phyloP scores from a whole-genome alignment of 805 yeast species.

The Wickerhamomyces tratensis region DNA sequence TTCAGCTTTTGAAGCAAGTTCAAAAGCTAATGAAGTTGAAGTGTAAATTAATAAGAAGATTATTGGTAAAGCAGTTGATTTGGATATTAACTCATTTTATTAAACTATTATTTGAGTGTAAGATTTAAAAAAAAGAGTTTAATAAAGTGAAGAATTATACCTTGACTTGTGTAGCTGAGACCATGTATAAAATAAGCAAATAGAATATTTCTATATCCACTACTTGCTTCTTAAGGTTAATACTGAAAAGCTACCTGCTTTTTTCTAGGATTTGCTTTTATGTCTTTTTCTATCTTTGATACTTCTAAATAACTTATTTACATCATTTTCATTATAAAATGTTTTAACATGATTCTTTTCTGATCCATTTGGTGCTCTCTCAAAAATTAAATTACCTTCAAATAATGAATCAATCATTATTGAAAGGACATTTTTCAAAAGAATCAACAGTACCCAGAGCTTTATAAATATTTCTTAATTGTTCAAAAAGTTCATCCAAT shows the following conservation, averaged over 20 bases:
- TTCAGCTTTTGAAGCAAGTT: no score
- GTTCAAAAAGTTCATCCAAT: conserved; percentile 16
- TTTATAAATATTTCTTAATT: conserved; percentile 18
- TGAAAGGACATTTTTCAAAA: conserved; percentile 17
- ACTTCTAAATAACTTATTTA: conserved; percentile 13
- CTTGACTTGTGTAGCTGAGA: no score
- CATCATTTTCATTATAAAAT: conserved; percentile 14
- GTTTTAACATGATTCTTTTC: conserved; percentile 18
- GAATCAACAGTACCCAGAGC: conserved; percentile 19
- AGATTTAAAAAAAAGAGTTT: no score
- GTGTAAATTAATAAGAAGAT: background rate
- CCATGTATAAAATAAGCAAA: no score
- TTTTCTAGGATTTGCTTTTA: conserved; percentile 29
- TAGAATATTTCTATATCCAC: no score
- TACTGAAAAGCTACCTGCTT: no score
- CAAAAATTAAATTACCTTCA: conserved; percentile 18
- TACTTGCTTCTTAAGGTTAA: no score
- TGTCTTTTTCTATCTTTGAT: conserved; percentile 15
- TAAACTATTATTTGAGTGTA: no score
- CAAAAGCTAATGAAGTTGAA: background rate
- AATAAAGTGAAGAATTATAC: no score
- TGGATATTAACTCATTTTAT: no score
- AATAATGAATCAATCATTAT: conserved; percentile 17
- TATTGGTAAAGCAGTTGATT: background rate
- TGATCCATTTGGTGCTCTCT: conserved; percentile 10